Evolutionary conservation across 2,329 filamentous ascomycete genomes (phyloP).

Genomic region (Fusarium udum): DNA sequence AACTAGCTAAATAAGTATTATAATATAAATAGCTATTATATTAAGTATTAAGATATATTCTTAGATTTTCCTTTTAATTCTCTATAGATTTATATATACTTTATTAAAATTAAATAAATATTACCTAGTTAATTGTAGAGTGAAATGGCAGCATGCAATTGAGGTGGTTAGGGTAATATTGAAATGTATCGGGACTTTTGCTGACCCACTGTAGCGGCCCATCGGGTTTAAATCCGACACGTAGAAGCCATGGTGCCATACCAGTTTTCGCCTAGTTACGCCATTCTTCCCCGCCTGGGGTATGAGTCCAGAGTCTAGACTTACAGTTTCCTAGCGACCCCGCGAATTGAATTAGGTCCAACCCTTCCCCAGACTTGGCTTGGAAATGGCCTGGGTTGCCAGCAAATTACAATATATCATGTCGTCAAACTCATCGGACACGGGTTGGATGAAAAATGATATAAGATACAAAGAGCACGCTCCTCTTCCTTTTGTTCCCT

Average conservation of each 20-base stretch:
- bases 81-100: no score
- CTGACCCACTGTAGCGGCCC: background rate
- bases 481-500: background rate
- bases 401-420: background rate
- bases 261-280: background rate
- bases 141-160: no score
- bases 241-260: background rate
- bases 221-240: background rate
- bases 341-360: background rate
- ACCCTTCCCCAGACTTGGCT: background rate
- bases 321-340: background rate
- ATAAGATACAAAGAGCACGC: background rate
- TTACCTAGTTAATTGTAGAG: no score
- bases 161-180: no score
- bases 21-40: no score
- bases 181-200: no score
- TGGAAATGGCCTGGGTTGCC: background rate
- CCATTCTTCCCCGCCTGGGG: background rate
- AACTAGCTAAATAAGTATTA: no score
- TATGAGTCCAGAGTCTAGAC: background rate
- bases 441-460: background rate
- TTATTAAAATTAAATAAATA: no score
- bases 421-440: background rate
- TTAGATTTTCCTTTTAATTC: no score
- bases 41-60: no score